These are phyloP conservation scores for Flammula alnicola DNA, from an alignment of 1,284 basidiomycete genomes.

Conservation along the genomic window DNA sequence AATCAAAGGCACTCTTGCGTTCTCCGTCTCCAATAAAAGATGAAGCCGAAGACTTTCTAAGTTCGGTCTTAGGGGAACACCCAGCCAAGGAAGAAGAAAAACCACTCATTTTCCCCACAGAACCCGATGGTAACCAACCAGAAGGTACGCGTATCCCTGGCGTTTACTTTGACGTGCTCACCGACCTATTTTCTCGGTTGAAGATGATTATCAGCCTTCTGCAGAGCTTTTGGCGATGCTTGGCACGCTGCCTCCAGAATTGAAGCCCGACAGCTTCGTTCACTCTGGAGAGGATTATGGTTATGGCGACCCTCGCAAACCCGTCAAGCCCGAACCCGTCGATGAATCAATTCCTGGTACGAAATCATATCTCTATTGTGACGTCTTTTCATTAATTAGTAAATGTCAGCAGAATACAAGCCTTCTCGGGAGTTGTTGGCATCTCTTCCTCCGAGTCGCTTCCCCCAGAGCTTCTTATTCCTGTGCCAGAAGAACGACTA, in stretches of 20 bases:
- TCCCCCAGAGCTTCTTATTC: neutral
- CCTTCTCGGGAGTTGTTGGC: constrained; percentile 3
- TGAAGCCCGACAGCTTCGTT: neutral
- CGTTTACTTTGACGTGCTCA: neutral
- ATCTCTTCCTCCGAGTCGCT: neutral
- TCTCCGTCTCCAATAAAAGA: constrained; percentile 12
- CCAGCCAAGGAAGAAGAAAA: constrained; percentile 1
- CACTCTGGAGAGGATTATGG: neutral
- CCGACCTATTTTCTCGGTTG: neutral
- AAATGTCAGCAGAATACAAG: neutral
- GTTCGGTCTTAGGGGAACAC: constrained; percentile 5
- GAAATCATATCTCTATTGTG: neutral
- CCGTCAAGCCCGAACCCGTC: constrained; percentile 22
- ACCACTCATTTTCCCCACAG: neutral
- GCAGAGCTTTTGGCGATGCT: constrained; percentile 15
- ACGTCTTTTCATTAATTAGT: neutral
- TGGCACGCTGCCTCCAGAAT: constrained; percentile 1
- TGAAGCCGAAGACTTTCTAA: constrained; percentile 17
- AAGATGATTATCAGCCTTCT: constrained; percentile 18
- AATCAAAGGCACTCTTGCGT: constrained; percentile 14
- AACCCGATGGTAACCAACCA: neutral
- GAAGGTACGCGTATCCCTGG: neutral
- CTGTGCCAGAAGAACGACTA: too few relatives aligned
- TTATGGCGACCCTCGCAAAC: neutral
- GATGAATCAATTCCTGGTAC: constrained; percentile 11